phyloP scores from a whole-genome alignment of 306 rosid genomes.

The Gleditsia sinensis region DNA sequence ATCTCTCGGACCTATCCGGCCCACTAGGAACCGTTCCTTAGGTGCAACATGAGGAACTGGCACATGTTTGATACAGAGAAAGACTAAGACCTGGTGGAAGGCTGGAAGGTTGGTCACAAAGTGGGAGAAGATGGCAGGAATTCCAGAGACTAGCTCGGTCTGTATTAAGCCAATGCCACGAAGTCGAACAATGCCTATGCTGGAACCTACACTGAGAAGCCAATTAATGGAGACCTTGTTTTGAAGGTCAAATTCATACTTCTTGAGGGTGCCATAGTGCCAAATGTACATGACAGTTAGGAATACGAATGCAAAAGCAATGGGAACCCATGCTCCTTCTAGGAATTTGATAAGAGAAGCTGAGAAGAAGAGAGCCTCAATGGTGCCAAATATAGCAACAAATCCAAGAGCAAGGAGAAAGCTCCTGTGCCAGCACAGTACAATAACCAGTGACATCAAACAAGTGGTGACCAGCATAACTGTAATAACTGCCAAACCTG shows the following conservation, averaged over 20 bases:
- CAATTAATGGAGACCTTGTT: constrained; percentile 91
- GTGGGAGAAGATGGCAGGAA: constrained; percentile 90
- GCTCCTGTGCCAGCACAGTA: constrained; percentile 79
- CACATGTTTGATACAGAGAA: constrained; percentile 91
- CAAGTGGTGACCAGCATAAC: constrained; percentile 98
- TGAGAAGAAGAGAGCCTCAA: constrained; percentile 92
- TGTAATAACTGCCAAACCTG: constrained; percentile 96
- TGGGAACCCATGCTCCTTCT: constrained; percentile 95
- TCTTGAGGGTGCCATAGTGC: constrained; percentile 85
- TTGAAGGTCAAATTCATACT: constrained; percentile 82
- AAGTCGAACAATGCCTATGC: constrained; percentile 84
- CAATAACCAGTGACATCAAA: constrained; percentile 92
- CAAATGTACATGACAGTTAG: constrained; percentile 70
- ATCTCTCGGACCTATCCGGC: constrained; percentile 71
- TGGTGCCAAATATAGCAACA: constrained; percentile 66
- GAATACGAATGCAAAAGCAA: constrained; percentile 60
- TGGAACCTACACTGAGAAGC: constrained; percentile 76
- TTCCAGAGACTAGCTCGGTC: constrained; percentile 86
- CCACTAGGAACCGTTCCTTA: constrained; percentile 80
- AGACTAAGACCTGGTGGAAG: constrained; percentile 89
- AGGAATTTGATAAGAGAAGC: constrained; percentile 85
- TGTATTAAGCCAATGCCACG: constrained; percentile 85
- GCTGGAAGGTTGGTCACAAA: constrained; percentile 95
- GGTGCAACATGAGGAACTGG: constrained; percentile 82
- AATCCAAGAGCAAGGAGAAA: constrained; percentile 69